phyloP scores from a whole-genome alignment of 139 green algal species.

The Gonium pectorale region DNA sequence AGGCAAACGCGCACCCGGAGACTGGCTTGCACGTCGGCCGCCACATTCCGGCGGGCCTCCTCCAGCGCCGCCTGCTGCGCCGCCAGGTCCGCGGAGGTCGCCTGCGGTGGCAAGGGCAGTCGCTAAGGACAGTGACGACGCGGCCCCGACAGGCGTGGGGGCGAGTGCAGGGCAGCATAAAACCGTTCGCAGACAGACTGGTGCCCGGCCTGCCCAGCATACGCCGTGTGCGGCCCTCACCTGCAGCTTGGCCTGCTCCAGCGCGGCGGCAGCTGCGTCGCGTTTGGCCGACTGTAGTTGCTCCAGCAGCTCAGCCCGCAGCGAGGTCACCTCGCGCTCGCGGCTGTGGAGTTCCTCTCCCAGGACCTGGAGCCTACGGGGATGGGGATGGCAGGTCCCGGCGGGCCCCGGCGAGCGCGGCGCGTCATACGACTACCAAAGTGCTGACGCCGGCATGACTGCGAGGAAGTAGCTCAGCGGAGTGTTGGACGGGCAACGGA shows the following conservation, averaged over 20 bases:
- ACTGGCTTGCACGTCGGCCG: slow-evolving; percentile 18
- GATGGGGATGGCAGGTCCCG: background rate
- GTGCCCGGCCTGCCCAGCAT: background rate
- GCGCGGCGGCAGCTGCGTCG: background rate
- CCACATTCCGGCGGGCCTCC: slow-evolving; percentile 9
- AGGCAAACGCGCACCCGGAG: slow-evolving; percentile 33
- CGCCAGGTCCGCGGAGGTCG: background rate
- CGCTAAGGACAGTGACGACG: no score
- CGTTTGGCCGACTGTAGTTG: slow-evolving; percentile 4
- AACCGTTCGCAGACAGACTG: no score
- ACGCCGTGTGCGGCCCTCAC: background rate
- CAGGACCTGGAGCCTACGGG: slow-evolving; percentile 25
- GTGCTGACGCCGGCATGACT: no score
- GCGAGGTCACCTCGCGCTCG: slow-evolving; percentile 5
- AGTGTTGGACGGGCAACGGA: no score
- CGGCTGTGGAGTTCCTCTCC: slow-evolving; percentile 23
- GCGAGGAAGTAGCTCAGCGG: no score
- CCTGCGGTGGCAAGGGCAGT: background rate
- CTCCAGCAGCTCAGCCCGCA: background rate
- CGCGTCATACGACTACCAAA: no score
- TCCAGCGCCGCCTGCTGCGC: slow-evolving; percentile 23
- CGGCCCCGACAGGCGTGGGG: no score
- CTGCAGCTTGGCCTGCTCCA: slow-evolving; percentile 1
- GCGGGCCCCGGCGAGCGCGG: no score
- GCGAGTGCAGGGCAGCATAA: no score